phyloP scores from a whole-genome alignment of 1,284 basidiomycete genomes.

The Sporisorium exsertum region DNA sequence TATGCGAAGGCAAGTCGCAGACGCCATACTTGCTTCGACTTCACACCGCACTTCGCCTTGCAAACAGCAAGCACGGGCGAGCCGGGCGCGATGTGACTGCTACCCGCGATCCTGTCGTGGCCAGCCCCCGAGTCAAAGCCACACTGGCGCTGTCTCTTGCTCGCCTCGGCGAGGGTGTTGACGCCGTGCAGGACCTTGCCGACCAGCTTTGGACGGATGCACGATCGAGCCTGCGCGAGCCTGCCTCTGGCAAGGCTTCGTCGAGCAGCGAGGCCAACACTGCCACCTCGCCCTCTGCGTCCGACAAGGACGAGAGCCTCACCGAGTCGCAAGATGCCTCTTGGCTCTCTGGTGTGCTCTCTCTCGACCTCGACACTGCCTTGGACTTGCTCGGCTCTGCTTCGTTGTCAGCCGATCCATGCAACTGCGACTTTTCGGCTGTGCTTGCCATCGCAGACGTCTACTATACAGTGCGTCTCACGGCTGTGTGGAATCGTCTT shows the following conservation, averaged over 20 bases:
- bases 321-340: constrained; percentile 21
- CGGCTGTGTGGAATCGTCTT: constrained; percentile 54
- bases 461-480: constrained; percentile 53
- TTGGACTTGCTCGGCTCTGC: constrained; percentile 39
- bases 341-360: constrained; percentile 55
- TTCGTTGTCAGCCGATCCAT: constrained; percentile 1
- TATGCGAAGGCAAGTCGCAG: constrained; percentile 43
- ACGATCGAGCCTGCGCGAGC: constrained; percentile 18
- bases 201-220: constrained; percentile 47
- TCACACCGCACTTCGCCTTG: constrained; percentile 49
- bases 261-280: constrained; percentile 5
- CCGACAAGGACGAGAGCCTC: constrained; percentile 23
- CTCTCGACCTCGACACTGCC: constrained; percentile 50
- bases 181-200: constrained; percentile 35
- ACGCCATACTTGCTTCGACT: constrained; percentile 46
- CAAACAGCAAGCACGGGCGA: constrained; percentile 36
- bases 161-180: constrained; percentile 44
- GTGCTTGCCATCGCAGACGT: constrained; percentile 55
- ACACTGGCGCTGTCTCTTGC: constrained; percentile 54
- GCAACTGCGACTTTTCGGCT: constrained; percentile 37
- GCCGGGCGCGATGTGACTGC: background rate
- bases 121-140: constrained; percentile 29
- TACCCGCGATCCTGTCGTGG: constrained; percentile 22
- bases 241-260: background rate
- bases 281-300: constrained; percentile 10